Base-by-base conservation (phyloP, 306 rosid species). In the Vigna nakashimae region DNA sequence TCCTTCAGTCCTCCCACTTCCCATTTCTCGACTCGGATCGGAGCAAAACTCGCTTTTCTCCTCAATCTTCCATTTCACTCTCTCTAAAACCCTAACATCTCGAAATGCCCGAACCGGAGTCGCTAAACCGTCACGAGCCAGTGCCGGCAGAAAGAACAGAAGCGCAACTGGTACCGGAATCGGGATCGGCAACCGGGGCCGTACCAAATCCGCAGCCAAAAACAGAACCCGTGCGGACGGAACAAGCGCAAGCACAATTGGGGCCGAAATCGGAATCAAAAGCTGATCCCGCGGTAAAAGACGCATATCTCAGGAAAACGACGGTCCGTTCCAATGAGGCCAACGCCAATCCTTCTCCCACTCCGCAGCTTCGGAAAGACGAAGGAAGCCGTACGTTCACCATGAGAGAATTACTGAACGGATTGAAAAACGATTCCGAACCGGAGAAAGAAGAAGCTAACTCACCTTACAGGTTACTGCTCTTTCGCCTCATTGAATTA, bases 311-410 rank as follows among this genome's bases (percentile, higher is more conserved):
- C 76, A 75, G 30, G 20, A 77, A 71, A 79, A 79, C 69, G 65
- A 67, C 81, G 79, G 74, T 69, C 76, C 79, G 13, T 43, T 67
- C 88, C 66, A 79, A 71, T 62, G 82, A 85, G 32, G 46, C 48
- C 4, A 60, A 9, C 26, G 15, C 7, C 65, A 38, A 51, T 58
- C 32, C 76, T 76, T 50, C 84, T 59, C 48, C 89, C 3, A 73
- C 56, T 4, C 89, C 91, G 1, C 85, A 87, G 83, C 88, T 96
- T 72, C 87, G 87, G 24, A 90, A 90, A 65, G 94, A 96, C 72
- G 92, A 88, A 85, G 99, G 99, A 32, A 96, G 76, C 80, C 94
- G 98, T 55, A 92, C 99, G 4, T 96, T 96, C 87, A 92, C 99
- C 7, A 96, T 96, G 99, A 86, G 99, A 67, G 98, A 96, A 83